Conservation (phyloP, 345 rosid species). For the Pugionium cornutum region DNA sequence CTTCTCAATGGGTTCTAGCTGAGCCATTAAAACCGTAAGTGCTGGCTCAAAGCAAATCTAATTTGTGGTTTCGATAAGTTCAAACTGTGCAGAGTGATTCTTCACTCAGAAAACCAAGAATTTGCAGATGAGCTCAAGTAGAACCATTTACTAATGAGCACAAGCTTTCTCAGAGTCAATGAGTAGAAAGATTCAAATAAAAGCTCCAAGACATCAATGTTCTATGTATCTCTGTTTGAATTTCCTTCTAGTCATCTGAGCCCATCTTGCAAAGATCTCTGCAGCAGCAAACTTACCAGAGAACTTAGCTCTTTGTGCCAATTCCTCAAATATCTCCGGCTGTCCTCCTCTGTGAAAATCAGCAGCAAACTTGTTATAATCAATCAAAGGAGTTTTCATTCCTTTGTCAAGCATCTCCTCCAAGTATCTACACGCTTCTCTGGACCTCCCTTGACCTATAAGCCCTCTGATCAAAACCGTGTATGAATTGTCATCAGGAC, state of each 20-base stretch:
- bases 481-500: conserved; percentile 88
- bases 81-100: neutral
- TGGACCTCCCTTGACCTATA: conserved; percentile 66
- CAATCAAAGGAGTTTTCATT: conserved; percentile 86
- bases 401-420: conserved; percentile 91
- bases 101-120: neutral
- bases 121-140: conserved; percentile 19
- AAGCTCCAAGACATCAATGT: conserved; percentile 21
- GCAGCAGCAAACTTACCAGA: conserved; percentile 71
- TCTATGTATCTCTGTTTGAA: conserved; percentile 38
- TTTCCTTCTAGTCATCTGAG: conserved; percentile 57
- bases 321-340: conserved; percentile 65
- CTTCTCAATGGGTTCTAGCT: conserved; percentile 10
- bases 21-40: conserved; percentile 1
- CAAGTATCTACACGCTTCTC: conserved; percentile 71
- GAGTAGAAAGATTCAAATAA: conserved; percentile 1
- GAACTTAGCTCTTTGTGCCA: conserved; percentile 72
- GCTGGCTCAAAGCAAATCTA: neutral
- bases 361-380: conserved; percentile 75
- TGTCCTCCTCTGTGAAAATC: conserved; percentile 76
- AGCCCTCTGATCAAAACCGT: conserved; percentile 78
- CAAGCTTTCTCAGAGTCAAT: conserved; percentile 12
- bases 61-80: neutral
- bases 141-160: conserved; percentile 2
- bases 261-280: conserved; percentile 64